Conservation (phyloP, 306 rosid genomes). For the Neltuma alba region DNA sequence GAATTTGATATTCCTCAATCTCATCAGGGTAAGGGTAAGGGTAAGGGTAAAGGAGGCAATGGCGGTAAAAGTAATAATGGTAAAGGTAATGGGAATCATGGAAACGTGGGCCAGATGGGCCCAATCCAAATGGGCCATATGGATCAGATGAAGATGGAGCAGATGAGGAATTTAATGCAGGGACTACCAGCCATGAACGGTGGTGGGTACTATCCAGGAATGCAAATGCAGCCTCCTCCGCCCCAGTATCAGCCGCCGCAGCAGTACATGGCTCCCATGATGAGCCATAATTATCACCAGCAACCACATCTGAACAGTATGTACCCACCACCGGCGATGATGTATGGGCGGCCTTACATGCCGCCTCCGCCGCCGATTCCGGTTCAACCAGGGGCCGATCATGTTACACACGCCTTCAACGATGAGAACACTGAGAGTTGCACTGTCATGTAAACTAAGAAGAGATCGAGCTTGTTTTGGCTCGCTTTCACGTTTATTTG, state of each 20-base stretch:
- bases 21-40: not conserved
- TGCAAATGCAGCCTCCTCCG: constrained; percentile 51
- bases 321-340: constrained; percentile 64
- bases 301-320: constrained; percentile 59
- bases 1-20: constrained; percentile 51
- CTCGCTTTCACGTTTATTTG: not conserved
- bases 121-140: constrained; percentile 35
- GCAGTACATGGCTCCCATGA: constrained; percentile 92
- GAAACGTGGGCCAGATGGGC: constrained; percentile 47
- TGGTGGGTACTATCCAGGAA: constrained; percentile 72
- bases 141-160: constrained; percentile 46
- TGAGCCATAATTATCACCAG: constrained; percentile 65
- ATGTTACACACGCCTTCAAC: constrained; percentile 64
- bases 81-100: not conserved
- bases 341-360: constrained; percentile 68
- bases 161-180: constrained; percentile 49
- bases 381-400: constrained; percentile 52
- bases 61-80: constrained; percentile 30
- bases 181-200: constrained; percentile 79
- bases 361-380: constrained; percentile 62
- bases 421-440: constrained; percentile 90
- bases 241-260: constrained; percentile 47
- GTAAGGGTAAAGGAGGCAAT: constrained; percentile 41
- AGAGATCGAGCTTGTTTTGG: constrained; percentile 1
- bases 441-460: constrained; percentile 67